Evolutionary conservation across 176 grass and related monocot genomes (phyloP).

Genomic region (Oryza glumipatula): DNA sequence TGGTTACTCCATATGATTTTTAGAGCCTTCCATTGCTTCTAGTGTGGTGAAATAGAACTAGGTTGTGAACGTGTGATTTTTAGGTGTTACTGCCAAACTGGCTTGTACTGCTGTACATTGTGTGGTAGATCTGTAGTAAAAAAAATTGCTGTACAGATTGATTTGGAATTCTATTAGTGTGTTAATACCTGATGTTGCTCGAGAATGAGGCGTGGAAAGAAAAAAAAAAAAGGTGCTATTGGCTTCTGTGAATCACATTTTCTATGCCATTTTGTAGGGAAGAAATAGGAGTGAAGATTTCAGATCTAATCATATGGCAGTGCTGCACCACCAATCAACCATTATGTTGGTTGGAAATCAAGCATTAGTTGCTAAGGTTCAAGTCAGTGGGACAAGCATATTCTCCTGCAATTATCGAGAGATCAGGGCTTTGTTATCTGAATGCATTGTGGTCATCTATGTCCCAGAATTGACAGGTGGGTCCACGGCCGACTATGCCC

Average conservation of each 20-base stretch:
- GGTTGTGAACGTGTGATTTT: slow-evolving; percentile 9
- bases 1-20: slow-evolving; percentile 56
- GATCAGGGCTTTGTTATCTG: slow-evolving; percentile 22
- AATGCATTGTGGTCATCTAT: neutral
- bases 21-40: slow-evolving; percentile 39
- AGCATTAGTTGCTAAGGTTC: slow-evolving; percentile 40
- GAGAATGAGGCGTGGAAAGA: slow-evolving; percentile 10
- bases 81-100: slow-evolving; percentile 32
- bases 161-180: slow-evolving; percentile 4
- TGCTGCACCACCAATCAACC: slow-evolving; percentile 24
- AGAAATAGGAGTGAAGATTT: slow-evolving; percentile 6
- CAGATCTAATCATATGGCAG: slow-evolving; percentile 37
- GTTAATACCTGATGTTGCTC: slow-evolving; percentile 4
- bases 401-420: slow-evolving; percentile 43
- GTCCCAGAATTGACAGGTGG: slow-evolving; percentile 24
- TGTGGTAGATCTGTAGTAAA: slow-evolving; percentile 8
- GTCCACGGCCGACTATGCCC: slow-evolving; percentile 20
- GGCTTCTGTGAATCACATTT: slow-evolving; percentile 1
- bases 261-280: slow-evolving; percentile 6
- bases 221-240: slow-evolving; percentile 6
- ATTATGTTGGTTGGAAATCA: slow-evolving; percentile 37
- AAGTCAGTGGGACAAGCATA: slow-evolving; percentile 51
- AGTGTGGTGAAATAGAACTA: neutral
- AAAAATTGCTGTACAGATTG: slow-evolving; percentile 32
- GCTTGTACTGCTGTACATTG: slow-evolving; percentile 33